Percentiles rank a stretch among this genome's conserved stretches.
These are phyloP conservation scores for Diaporthe citriasiana DNA, from an alignment of 2,329 filamentous ascomycete genomes.

Conservation along the genomic window DNA sequence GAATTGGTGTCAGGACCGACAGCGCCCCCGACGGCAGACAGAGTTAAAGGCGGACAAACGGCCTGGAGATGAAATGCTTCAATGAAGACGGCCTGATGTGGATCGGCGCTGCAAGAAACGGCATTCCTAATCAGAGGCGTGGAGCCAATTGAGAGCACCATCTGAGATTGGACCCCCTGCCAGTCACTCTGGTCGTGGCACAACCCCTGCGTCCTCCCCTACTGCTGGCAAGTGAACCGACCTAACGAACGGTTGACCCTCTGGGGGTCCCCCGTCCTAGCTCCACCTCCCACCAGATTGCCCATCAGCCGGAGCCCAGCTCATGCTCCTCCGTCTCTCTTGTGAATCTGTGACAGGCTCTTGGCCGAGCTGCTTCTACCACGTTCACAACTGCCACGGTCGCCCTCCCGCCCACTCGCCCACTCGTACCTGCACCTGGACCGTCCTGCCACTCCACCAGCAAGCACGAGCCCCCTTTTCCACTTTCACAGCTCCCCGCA, in stretches of 20 bases:
- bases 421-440: neutral
- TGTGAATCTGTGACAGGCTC: slow-evolving; percentile 22
- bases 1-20: neutral
- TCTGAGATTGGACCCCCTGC: slow-evolving; percentile 36
- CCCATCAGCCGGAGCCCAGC: slow-evolving; percentile 28
- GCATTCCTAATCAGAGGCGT: slow-evolving; percentile 36
- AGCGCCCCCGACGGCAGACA: slow-evolving; percentile 13
- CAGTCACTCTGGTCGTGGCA: slow-evolving; percentile 18
- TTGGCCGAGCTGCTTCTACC: neutral
- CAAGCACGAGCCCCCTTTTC: slow-evolving; percentile 38
- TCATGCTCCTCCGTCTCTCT: neutral
- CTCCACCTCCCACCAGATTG: slow-evolving; percentile 25
- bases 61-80: slow-evolving; percentile 33
- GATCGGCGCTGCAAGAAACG: slow-evolving; percentile 38
- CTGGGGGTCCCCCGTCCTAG: slow-evolving; percentile 29
- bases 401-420: neutral
- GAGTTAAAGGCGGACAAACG: slow-evolving; percentile 17
- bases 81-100: slow-evolving; percentile 26
- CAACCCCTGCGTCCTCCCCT: slow-evolving; percentile 27
- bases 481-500: slow-evolving; percentile 30
- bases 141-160: slow-evolving; percentile 36
- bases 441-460: neutral
- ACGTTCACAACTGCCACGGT: neutral
- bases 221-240: neutral
- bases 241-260: slow-evolving; percentile 21